Percentiles rank a stretch among this genome's conserved stretches.
Evolutionary conservation across 352 stramenopile genomes (phyloP).

Genomic region (Blastocystis sp.): DNA sequence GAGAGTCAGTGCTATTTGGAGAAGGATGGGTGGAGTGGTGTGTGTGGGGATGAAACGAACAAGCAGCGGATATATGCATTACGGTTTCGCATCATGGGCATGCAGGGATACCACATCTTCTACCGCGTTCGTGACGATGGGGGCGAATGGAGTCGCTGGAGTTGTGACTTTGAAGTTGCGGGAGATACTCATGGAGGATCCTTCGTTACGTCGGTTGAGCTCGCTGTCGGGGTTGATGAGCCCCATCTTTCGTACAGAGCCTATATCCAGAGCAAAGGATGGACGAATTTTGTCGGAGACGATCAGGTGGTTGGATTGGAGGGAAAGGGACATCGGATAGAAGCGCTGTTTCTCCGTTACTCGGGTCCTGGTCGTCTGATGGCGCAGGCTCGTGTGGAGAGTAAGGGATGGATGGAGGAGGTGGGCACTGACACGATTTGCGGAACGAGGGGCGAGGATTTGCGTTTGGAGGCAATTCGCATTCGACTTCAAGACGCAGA

Average conservation of each 20-base stretch:
- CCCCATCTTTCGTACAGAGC: slow-evolving; percentile 31
- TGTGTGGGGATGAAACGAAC: slow-evolving; percentile 8
- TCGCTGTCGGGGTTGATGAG: slow-evolving; percentile 37
- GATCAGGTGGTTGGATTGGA: slow-evolving; percentile 34
- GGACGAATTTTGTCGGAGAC: slow-evolving; percentile 41
- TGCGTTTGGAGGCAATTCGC: slow-evolving; percentile 63
- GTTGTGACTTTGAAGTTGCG: slow-evolving; percentile 20
- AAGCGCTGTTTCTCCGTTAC: slow-evolving; percentile 54
- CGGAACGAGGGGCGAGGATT: slow-evolving; percentile 39
- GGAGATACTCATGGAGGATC: slow-evolving; percentile 1
- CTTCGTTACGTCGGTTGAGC: not conserved
- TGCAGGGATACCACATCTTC: slow-evolving; percentile 48
- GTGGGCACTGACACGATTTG: slow-evolving; percentile 36
- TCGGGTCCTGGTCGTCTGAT: slow-evolving; percentile 39
- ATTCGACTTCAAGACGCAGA: slow-evolving; percentile 33
- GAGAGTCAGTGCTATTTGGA: slow-evolving; percentile 36
- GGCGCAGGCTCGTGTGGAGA: slow-evolving; percentile 35
- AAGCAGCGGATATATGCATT: slow-evolving; percentile 14
- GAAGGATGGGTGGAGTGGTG: not conserved
- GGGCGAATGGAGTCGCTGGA: slow-evolving; percentile 50
- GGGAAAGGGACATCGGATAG: slow-evolving; percentile 26
- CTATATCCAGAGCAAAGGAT: slow-evolving; percentile 28
- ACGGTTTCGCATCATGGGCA: slow-evolving; percentile 5
- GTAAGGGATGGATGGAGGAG: slow-evolving; percentile 61
- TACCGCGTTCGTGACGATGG: slow-evolving; percentile 17